Evolutionary conservation across 2,329 filamentous ascomycete genomes (phyloP).

Genomic region (Colletotrichum sp.): DNA sequence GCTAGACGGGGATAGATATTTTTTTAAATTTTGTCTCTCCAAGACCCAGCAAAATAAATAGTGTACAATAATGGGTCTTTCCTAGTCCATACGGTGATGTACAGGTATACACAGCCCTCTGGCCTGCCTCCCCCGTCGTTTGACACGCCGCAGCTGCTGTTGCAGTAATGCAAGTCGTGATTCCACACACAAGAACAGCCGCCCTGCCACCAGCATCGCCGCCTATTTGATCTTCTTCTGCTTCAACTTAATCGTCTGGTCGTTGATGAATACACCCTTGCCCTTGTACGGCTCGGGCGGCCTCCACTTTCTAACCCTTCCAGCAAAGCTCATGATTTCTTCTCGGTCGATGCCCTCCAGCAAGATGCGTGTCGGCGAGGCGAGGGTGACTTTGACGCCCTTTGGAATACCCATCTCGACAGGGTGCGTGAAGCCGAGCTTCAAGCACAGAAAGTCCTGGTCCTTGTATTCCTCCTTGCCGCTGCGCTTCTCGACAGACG

Average conservation of each 20-base stretch:
- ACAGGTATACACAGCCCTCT: slow-evolving; percentile 22
- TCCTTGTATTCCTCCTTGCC: slow-evolving; percentile 77
- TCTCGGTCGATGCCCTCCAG: slow-evolving; percentile 89
- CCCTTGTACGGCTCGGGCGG: slow-evolving; percentile 98
- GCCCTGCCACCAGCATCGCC: background rate
- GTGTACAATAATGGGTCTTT: slow-evolving; percentile 11
- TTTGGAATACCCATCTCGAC: slow-evolving; percentile 86
- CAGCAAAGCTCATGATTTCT: slow-evolving; percentile 89
- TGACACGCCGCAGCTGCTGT: background rate
- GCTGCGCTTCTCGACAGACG: slow-evolving; percentile 79
- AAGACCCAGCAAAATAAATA: background rate
- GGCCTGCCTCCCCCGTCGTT: background rate
- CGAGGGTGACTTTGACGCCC: slow-evolving; percentile 85
- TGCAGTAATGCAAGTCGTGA: background rate
- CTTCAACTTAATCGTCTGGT: slow-evolving; percentile 97
- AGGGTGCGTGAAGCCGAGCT: slow-evolving; percentile 96
- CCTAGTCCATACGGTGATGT: slow-evolving; percentile 15
- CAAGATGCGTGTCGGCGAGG: slow-evolving; percentile 89
- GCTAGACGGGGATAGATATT: background rate
- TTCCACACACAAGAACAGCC: background rate
- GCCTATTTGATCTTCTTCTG: slow-evolving; percentile 92
- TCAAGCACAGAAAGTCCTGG: slow-evolving; percentile 89
- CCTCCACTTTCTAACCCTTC: slow-evolving; percentile 86
- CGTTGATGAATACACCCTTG: slow-evolving; percentile 98
- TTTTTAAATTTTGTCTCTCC: background rate